Base-by-base conservation (phyloP, 768 basidiomycete genomes). In the Xanthoconium stramineum region DNA sequence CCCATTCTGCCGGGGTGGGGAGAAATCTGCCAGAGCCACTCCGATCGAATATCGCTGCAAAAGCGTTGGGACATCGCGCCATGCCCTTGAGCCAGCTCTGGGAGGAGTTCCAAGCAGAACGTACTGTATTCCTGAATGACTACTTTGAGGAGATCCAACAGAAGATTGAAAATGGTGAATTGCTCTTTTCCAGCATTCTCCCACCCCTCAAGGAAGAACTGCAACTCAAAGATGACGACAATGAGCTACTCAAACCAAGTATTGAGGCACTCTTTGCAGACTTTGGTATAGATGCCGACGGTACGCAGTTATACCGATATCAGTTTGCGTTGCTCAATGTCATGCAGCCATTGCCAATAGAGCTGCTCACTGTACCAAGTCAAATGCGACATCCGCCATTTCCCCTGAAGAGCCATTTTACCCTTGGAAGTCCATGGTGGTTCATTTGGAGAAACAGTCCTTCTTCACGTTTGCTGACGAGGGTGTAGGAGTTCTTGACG, bases 401-500 rank as follows among this genome's bases (percentile, higher is more conserved):
- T 53, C 38, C 11, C 35, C 59, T 9, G 35, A 51, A 1, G 43
- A 53, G 0, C 59, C n/a, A 12, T 17, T 58, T 6, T 61, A 55
- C 15, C 50, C 60, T 32, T 61, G 56, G 52, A 54, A 47, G 9
- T 17, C 55, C 7, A 52, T 8, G 46, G 20, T 32, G 0, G 55
- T 52, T 52, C 6, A 32, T 43, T 20, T 8, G 13, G 44, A 13
- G 10, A 7, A 10, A 7, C n/a, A 40, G 19, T 9, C 10, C 7
- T 20, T 5, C n/a, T 40, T 8, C 7, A 9, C 8, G n/a, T 20
- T 24, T 24, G 44, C 24, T 52, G 42, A 57, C 8, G 9, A 3
- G 14, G 15, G 7, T 49, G 76, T 14, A 72, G 69, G 57, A 67
- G 35, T 69, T 72, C 47, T 49, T 65, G 8, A 73, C 66, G 0